Evolutionary conservation across 441 rosid genomes (phyloP), one percentile per base, ranked within the genome.

Genomic region (Gossypium schwendimanii): DNA sequence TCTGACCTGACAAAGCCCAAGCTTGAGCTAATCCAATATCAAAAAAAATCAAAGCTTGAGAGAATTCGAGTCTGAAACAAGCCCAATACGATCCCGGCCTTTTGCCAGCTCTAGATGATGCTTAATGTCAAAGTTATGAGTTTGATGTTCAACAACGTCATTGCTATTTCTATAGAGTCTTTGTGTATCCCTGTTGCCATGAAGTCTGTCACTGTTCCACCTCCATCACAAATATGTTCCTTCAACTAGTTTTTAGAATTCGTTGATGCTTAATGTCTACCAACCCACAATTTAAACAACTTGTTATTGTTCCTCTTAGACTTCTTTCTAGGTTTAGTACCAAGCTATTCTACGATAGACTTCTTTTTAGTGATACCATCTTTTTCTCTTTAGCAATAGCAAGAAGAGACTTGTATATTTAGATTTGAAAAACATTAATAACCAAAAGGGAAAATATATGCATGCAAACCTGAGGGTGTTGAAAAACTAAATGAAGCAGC

Each of bases 181-280:
- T 28, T 28, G 6, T 4, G 6, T 28, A 28, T 28, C 33, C 5
- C 33, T 28, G 0, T 28, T 28, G 6, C 6, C 33, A 28, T 28
- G 6, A 4, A 28, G 33, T 28, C 1, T 28, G 6, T 28, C 33
- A 4, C 33, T 28, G 1, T 4, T 15, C 15, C 21, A 1, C 33
- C 24, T 50, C 18, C 21, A 49, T 6, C 24, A 31, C 6, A n/a
- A 4, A 39, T 61, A 3, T 3, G n/a, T 2, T 14, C 11, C 47
- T 17, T 28, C 8, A 11, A 8, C 36, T 24, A 57, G 67, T 61
- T 57, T 73, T 9, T 73, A n/a, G 64, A 63, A 73, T 11, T 72
- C 70, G 10, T 24, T 33, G 63, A 54, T 62, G 69, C 59, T 69
- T 18, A 54, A 20, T 17, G 69, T n/a, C 75, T 76, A 44, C 7